Percentiles rank a stretch among this genome's conserved stretches.
phyloP scores from a whole-genome alignment of 2,329 filamentous ascomycete species.

The Botrytis elliptica region DNA sequence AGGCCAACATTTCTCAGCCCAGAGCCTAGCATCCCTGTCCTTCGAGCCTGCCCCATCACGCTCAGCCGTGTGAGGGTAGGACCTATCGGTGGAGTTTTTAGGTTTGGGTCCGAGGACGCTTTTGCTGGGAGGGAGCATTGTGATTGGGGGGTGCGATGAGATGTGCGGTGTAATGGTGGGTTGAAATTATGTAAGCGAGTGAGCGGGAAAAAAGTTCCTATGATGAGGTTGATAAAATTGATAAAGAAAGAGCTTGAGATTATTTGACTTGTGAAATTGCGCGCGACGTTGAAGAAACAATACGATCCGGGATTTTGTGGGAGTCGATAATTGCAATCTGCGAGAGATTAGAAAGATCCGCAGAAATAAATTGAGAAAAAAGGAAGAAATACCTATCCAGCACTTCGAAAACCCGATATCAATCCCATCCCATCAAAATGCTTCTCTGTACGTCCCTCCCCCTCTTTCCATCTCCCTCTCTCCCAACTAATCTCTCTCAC shows the following conservation, averaged over 20 bases:
- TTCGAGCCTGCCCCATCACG: background rate
- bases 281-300: background rate
- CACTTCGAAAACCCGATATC: background rate
- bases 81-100: background rate
- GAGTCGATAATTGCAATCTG: background rate
- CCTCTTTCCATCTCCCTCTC: no score
- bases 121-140: background rate
- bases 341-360: background rate
- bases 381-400: background rate
- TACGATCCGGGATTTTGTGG: background rate
- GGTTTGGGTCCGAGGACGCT: background rate
- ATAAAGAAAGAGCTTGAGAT: background rate
- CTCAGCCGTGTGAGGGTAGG: background rate
- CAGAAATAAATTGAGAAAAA: background rate
- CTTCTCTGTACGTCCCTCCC: slow-evolving; percentile 15
- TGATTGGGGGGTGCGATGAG: background rate
- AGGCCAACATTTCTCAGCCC: background rate
- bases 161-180: background rate
- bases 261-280: background rate
- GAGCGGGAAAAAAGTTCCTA: background rate
- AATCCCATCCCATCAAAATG: slow-evolving; percentile 9
- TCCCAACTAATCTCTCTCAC: background rate
- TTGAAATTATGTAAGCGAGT: background rate
- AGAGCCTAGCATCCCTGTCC: background rate
- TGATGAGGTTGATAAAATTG: background rate